Base-by-base conservation (phyloP, 768 basidiomycete genomes). In the Rhizopogon salebrosus region DNA sequence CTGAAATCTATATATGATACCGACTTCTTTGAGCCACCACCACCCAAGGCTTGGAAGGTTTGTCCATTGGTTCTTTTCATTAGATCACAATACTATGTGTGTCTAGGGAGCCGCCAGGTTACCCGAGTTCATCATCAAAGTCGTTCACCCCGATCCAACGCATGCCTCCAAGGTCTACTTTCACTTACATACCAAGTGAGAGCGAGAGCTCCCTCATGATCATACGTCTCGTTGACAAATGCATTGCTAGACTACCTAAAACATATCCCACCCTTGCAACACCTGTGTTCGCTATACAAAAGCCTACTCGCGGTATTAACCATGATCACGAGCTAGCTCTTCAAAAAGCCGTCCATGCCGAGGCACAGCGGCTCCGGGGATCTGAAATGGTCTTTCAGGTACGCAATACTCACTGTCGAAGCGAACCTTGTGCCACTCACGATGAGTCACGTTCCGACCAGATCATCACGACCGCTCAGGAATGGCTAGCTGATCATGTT, bases 31-130 rank as follows among this genome's bases (percentile, higher is more conserved):
- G 80, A 87, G 61, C 79, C 78, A 51, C 85, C 84, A 20, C 83
- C 88, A 14, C 85, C 86, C 29, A 89, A 82, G 62, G 90, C 80
- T 48, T 93, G 91, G 90, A 92, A 90, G 79, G 89, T 88, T 50
- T 20, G 4, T 14, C 7, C 8, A 29, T 20, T 70, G 66, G 8
- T 42, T 34, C 29, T 14, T 23, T 48, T 23, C 24, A 53, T 49
- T 24, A 31, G 41, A 39, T 27, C 40, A 38, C 14, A 34, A 31
- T 42, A 26, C 35, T 42, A 57, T 54, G 0, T 41, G 57, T 41
- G 14, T 34, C 1, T 54, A 91, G 89, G 82, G 79, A 54, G 89
- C 87, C 22, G 70, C 76, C 36, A 75, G 83, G 57, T 71, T 87
- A 31, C 87, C 82, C 48, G 89, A 91, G 71, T 92, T 91, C 69